Conservation (phyloP, 2,329 filamentous ascomycete species). For the Aureobasidium sp. region DNA sequence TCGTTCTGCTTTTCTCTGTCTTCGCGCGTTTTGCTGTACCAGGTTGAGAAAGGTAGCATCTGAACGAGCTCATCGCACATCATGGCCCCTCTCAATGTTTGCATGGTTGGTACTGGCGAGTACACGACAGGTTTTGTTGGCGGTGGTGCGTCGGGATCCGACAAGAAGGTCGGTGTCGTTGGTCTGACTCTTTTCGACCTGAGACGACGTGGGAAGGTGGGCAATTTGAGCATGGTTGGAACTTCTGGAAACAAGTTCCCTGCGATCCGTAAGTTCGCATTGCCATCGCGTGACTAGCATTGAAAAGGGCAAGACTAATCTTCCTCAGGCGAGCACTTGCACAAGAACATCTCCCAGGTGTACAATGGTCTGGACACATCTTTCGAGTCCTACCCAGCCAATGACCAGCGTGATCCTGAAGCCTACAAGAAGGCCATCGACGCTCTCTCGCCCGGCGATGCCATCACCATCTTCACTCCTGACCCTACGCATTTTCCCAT, state of each 20-base stretch:
- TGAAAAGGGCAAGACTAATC: not conserved
- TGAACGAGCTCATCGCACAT: constrained; percentile 10
- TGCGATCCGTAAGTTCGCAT: constrained; percentile 63
- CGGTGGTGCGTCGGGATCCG: constrained; percentile 71
- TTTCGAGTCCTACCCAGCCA: constrained; percentile 73
- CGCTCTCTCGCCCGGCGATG: constrained; percentile 69
- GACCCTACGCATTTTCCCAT: constrained; percentile 91
- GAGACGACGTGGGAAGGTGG: constrained; percentile 79
- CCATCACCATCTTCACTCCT: constrained; percentile 93
- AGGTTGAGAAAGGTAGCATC: not conserved
- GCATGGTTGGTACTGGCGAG: constrained; percentile 77
- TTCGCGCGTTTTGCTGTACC: not conserved
- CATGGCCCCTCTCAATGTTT: constrained; percentile 45
- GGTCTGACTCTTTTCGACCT: constrained; percentile 85
- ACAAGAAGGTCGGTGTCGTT: constrained; percentile 95
- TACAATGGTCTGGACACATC: constrained; percentile 87
- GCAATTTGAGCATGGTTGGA: constrained; percentile 79
- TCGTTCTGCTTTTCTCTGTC: not conserved
- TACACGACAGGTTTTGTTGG: constrained; percentile 95
- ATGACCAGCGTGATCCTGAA: constrained; percentile 66
- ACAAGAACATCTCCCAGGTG: constrained; percentile 77
- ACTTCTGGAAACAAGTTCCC: constrained; percentile 85
- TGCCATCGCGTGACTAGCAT: not conserved
- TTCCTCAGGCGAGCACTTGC: constrained; percentile 63
- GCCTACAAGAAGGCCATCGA: constrained; percentile 88